Conservation (phyloP, 768 basidiomycete genomes). For the Tylopilus sp. region DNA sequence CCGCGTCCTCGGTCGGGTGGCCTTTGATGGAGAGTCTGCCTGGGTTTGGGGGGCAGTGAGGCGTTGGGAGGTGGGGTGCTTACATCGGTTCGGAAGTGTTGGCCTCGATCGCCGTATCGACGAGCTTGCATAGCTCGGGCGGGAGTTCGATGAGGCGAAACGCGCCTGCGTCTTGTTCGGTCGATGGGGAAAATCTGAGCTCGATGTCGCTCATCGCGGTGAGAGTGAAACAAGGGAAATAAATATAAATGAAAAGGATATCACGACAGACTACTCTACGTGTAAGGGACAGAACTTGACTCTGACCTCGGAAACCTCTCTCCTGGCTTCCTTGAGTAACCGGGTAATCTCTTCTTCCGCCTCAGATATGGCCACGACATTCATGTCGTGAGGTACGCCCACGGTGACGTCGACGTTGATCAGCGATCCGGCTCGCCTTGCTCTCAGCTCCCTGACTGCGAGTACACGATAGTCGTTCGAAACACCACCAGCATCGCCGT, state of each 20-base stretch:
- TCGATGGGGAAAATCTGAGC: conserved; percentile 50
- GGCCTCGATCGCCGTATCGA: conserved; percentile 50
- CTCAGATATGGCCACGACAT: conserved; percentile 52
- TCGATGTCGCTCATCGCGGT: conserved; percentile 30
- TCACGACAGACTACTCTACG: conserved; percentile 21
- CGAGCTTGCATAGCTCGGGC: conserved; percentile 56
- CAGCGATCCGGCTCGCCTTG: conserved; percentile 74
- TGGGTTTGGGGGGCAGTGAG: conserved; percentile 21
- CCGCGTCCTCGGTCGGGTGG: conserved; percentile 76
- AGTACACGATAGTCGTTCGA: conserved; percentile 32
- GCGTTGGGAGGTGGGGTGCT: neutral
- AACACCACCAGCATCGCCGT: conserved; percentile 14
- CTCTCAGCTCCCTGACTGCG: conserved; percentile 55
- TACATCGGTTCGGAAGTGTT: conserved; percentile 31
- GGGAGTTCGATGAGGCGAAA: conserved; percentile 75
- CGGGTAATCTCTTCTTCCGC: conserved; percentile 62
- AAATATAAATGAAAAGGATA: neutral
- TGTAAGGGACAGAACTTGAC: conserved; percentile 60
- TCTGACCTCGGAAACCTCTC: conserved; percentile 70
- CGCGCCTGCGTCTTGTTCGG: conserved; percentile 46
- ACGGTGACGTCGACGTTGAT: conserved; percentile 82
- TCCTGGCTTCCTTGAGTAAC: conserved; percentile 52
- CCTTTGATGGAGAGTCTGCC: conserved; percentile 78
- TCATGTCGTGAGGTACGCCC: conserved; percentile 57
- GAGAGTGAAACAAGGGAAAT: neutral